Evolutionary conservation across 2,329 filamentous ascomycete genomes (phyloP), one percentile per base, ranked within the genome.

Genomic region (Pseudogymnoascus sp.): DNA sequence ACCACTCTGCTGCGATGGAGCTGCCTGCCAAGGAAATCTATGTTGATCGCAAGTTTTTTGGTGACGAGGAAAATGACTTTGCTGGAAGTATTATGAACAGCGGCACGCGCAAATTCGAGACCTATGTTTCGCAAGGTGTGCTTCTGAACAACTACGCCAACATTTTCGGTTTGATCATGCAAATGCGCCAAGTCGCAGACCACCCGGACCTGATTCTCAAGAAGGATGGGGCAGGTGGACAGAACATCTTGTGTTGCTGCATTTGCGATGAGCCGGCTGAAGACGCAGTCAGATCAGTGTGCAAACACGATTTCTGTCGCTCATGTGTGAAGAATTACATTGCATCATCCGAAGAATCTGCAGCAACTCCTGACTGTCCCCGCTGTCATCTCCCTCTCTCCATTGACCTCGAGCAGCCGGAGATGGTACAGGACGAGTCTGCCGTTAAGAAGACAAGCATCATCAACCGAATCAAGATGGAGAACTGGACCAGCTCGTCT

Each of bases 401-500:
- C 0, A 96, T 99, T 67, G 94, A 99, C 73, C 85, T 97, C 39
- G 93, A 97, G 72, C 92, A 97, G 75, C 91, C 92, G 0, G 92
- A 96, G 67, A 92, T 97, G 60, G 92, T 96, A 74, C 92, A 97
- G 74, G 90, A 97, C 64, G 89, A 93, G 72, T 81, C 85, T 1
- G 77, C 86, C 5, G 86, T 96, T 63, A 97, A 96, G 81, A 97
- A 97, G 76, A 92, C 86, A 11, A 96, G 92, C 1, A 99, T 99
- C 73, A 95, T 97, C 79, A 97, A 97, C 74, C 89, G 94, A 61
- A 97, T 99, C 76, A 91, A 93, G 75, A 97, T 97, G 92, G 90
- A 96, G 73, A 90, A 97, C 70, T 99, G 94, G 94, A 96, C 92
- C 0, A 96, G 91, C 0, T 97, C 92, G 1, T 97, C 92, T 64